Evolutionary conservation across 345 rosid species (phyloP), one percentile per base, ranked within the genome.

Genomic region (Mercurialis annua): DNA sequence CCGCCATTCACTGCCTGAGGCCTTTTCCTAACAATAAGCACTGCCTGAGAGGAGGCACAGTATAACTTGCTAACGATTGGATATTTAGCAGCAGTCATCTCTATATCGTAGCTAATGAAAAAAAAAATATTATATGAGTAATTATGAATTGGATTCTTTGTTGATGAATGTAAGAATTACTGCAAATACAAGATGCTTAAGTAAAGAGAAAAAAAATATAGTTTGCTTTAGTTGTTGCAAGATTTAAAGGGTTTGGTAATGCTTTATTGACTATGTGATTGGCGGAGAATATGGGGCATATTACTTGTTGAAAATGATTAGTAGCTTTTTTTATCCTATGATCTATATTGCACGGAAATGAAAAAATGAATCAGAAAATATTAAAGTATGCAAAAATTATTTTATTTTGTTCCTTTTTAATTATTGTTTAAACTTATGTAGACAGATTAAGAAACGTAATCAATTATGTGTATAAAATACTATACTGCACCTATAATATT

Each of bases 1-100:
- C 97, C 98, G 0, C 98, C 97, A 17, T 71, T 82, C 21, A 82
- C 83, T 4, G 76, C 88, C 26, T 80, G 87, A 1, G 97, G 97
- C 84, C 98, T 80, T 67, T 81, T 79, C 71, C 98, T 73, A 30
- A 93, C 90, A 21, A 81, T 80, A 23, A 93, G 81, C 62, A 73
- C 83, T 14, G 49, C 85, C 80, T 83, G 82, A n/a, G 76, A 49
- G 11, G 83, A 68, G n/a, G 81, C 81, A 62, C 92, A 87, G 52
- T 90, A 82, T 38, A 86, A 36, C 79, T 93, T 90, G 67, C 96
- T 86, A 53, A 93, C 81, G 11, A 88, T 67, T 7, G 88, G 68
- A 67, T n/a, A 30, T 38, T 73, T 61, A n/a, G 54, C 58, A 10
- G 43, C 64, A 36, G 42, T 67, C 74, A 53, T 71, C 27, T 48